phyloP scores from a whole-genome alignment of 768 basidiomycete species.

The Psilocybe azurescens region DNA sequence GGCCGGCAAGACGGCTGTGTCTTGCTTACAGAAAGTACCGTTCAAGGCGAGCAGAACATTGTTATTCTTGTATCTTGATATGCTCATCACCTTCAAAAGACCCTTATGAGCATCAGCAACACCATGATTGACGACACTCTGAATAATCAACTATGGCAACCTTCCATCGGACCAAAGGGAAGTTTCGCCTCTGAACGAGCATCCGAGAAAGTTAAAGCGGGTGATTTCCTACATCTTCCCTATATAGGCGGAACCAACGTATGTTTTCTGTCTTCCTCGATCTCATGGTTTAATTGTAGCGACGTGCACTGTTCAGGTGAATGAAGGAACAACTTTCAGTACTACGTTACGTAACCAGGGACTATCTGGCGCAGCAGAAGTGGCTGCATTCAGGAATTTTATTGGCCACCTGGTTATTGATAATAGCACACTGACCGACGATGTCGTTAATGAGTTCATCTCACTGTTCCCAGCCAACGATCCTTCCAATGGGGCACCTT shows the following conservation, averaged over 20 bases:
- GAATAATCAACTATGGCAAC: slow-evolving; percentile 63
- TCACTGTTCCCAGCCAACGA: slow-evolving; percentile 54
- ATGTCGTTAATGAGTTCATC: slow-evolving; percentile 45
- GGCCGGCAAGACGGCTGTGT: slow-evolving; percentile 40
- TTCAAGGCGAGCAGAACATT: slow-evolving; percentile 39
- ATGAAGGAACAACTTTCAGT: slow-evolving; percentile 58
- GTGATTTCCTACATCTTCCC: slow-evolving; percentile 58
- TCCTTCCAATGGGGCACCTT: slow-evolving; percentile 50
- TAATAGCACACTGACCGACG: slow-evolving; percentile 48
- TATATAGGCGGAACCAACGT: slow-evolving; percentile 64
- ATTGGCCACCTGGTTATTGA: slow-evolving; percentile 56
- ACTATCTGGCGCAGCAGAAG: slow-evolving; percentile 44
- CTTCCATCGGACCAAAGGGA: slow-evolving; percentile 54
- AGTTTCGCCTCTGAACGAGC: slow-evolving; percentile 53
- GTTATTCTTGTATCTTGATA: background rate
- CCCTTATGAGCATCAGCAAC: slow-evolving; percentile 53
- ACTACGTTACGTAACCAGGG: slow-evolving; percentile 40
- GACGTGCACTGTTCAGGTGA: slow-evolving; percentile 38
- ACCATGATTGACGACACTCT: slow-evolving; percentile 47
- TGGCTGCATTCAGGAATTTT: slow-evolving; percentile 50
- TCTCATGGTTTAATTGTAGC: background rate
- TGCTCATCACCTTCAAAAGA: slow-evolving; percentile 34
- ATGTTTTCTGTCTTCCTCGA: slow-evolving; percentile 19
- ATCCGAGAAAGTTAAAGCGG: slow-evolving; percentile 47
- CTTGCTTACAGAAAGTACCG: slow-evolving; percentile 51